These are phyloP conservation scores for Dinochytrium kinnereticum DNA, from an alignment of 371 early-diverging fungal genomes.

Conservation along the genomic window DNA sequence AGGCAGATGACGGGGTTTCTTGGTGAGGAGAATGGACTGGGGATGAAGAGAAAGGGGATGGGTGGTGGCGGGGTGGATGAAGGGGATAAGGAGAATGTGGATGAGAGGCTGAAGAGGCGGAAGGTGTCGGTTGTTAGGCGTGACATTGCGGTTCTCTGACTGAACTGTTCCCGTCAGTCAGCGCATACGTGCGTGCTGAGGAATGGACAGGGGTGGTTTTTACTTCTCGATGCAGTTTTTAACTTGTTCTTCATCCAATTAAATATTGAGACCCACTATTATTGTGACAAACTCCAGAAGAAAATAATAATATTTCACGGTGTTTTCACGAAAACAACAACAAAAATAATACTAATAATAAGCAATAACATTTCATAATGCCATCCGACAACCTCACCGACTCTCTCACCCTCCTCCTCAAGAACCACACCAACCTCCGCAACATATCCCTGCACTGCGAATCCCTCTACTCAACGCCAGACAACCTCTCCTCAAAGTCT, in stretches of 20 bases:
- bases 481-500: not conserved
- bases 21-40: no score
- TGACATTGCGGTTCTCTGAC: no score
- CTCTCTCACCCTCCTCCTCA: not conserved
- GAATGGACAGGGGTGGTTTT: no score
- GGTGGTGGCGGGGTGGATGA: not conserved
- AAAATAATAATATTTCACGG: not conserved
- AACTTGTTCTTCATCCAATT: no score
- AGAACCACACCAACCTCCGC: constrained; percentile 3
- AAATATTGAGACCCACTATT: no score
- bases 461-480: not conserved
- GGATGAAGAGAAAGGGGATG: not conserved
- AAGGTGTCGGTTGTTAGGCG: not conserved
- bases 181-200: no score
- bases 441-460: not conserved
- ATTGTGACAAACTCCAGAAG: no score
- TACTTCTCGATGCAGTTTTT: no score
- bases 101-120: not conserved
- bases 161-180: no score
- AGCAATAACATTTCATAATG: no score
- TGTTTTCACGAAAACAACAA: not conserved
- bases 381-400: not conserved
- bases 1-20: no score
- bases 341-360: not conserved
- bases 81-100: not conserved